phyloP scores from a whole-genome alignment of 768 basidiomycete genomes.

The Panus rudis region DNA sequence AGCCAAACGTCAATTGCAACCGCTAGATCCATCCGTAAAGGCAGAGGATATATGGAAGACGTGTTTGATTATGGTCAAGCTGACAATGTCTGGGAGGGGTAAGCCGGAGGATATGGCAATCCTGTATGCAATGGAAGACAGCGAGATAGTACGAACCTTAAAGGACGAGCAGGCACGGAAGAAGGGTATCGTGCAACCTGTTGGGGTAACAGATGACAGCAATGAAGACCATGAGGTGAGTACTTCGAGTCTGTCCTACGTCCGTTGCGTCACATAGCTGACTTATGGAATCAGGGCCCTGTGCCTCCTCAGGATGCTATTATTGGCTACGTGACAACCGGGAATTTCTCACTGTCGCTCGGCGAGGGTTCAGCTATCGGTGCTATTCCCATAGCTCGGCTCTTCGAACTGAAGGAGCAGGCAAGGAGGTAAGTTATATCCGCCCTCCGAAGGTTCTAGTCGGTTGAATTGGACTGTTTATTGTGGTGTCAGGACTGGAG shows the following conservation, averaged over 20 bases:
- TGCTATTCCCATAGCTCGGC: conserved; percentile 50
- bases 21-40: conserved; percentile 26
- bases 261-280: conserved; percentile 29
- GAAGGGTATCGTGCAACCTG: conserved; percentile 11
- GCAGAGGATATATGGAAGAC: conserved; percentile 43
- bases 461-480: neutral
- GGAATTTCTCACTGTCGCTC: conserved; percentile 71
- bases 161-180: conserved; percentile 23
- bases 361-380: conserved; percentile 78
- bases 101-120: conserved; percentile 67
- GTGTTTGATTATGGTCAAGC: conserved; percentile 61
- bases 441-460: neutral
- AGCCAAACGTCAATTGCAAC: conserved; percentile 41
- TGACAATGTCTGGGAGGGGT: conserved; percentile 61
- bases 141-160: conserved; percentile 44
- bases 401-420: conserved; percentile 49
- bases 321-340: conserved; percentile 82
- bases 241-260: neutral
- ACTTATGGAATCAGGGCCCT: too few relatives aligned
- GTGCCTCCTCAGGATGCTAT: conserved; percentile 35
- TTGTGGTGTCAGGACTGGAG: conserved; percentile 7
- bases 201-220: conserved; percentile 10
- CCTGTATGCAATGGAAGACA: conserved; percentile 58
- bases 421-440: conserved; percentile 26
- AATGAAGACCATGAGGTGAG: conserved; percentile 27